phyloP scores from a whole-genome alignment of 345 rosid species.

The Salix suchowensis region DNA sequence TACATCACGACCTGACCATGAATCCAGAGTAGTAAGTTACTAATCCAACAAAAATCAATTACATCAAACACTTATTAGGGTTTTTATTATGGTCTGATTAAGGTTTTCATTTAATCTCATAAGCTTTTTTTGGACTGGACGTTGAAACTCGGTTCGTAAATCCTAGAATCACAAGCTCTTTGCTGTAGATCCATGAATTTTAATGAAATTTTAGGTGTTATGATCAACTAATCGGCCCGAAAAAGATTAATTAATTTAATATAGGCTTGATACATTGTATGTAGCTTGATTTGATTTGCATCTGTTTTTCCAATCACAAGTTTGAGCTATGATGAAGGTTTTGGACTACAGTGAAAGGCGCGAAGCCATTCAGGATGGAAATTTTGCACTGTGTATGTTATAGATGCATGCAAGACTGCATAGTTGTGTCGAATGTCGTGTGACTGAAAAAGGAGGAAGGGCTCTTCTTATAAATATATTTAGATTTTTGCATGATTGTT shows the following conservation, averaged over 20 bases:
- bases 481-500: background rate
- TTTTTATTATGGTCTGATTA: background rate
- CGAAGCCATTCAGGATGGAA: background rate
- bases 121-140: too few relatives aligned
- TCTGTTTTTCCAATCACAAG: background rate
- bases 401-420: background rate
- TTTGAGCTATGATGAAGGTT: background rate
- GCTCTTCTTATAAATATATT: too few relatives aligned
- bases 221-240: background rate
- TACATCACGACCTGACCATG: background rate
- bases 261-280: background rate
- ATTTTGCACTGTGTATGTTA: too few relatives aligned
- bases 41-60: background rate
- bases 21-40: constrained; percentile 15
- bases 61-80: background rate
- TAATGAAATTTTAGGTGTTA: too few relatives aligned
- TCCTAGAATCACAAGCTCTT: background rate
- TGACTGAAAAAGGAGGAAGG: background rate
- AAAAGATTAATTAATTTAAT: too few relatives aligned
- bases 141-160: background rate
- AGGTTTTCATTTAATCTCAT: background rate
- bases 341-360: background rate
- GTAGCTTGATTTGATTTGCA: background rate
- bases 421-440: background rate
- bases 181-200: background rate